Evolutionary conservation across 164 flowering plant species (phyloP), one percentile per base, ranked within the genome.

Genomic region (Vitis amurensis): DNA sequence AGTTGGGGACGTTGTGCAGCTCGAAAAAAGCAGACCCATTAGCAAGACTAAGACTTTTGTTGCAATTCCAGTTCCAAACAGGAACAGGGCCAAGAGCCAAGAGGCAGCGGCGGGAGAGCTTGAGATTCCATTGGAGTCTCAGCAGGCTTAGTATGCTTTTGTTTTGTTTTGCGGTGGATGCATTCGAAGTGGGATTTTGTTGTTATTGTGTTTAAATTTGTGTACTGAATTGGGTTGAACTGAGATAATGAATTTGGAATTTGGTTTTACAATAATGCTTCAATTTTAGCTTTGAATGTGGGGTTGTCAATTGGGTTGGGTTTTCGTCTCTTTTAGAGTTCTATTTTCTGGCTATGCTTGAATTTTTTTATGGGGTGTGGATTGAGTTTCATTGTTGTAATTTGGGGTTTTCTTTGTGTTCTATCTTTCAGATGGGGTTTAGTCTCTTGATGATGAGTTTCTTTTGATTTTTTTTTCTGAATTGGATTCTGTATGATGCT

Each of bases 21-120:
- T 94, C 15, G 84, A 84, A 47, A 85, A 83, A 72, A 67, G 91
- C 76, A 76, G 83, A n/a, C 98, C 97, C 68, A 89, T 94, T 61
- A 92, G 98, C 80, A 94, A 94, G 84, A 87, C 80, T 67, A 94
- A 94, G 81, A 56, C 85, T 12, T 88, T 85, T 51, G n/a, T 94
- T 6, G 98, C 98, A 12, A 27, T 87, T 27, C 82, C 93, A 0
- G 70, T 78, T 2, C 74, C 79, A 4, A 15, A 68, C 1, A 82
- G 73, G 81, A 71, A 69, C 44, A 49, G 80, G 61, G 61, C 3
- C 76, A 29, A 8, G 78, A 63, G 63, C 73, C 13, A 37, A 9
- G 82, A 60, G 50, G 70, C 70, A 11, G 67, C 37, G 27, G 23
- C 71, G 3, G 59, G 57, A 50, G 90, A 80, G 71, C 85, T 91